Evolutionary conservation across 352 stramenopile genomes (phyloP), one percentile per base, ranked within the genome.

Genomic region (Phytophthora hibernalis): DNA sequence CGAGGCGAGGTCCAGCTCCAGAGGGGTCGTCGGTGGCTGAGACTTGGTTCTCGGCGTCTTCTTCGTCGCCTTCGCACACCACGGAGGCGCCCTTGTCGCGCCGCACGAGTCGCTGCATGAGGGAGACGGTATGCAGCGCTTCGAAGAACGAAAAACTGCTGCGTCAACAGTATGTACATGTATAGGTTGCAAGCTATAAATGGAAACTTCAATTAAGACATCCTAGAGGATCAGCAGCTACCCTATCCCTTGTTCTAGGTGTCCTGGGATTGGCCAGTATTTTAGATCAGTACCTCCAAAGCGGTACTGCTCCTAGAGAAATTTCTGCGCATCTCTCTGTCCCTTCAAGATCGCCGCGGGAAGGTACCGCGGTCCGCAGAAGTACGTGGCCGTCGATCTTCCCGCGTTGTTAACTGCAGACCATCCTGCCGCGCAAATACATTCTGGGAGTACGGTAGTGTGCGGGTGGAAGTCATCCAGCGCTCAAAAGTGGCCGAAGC

Each of bases 31-130:
- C 61, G 3, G 31, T 30, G 1, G 61, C 7, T 3, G 62, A 42
- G 2, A 66, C 65, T 2, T 62, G 59, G 15, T 64, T 31, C 10
- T 52, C 50, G 12, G 48, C 51, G 15, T 54, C 56, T 15, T 68
- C 59, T 5, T 73, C 66, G 2, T 79, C 71, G 20, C 55, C 54
- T 24, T 68, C 70, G 22, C 37, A 43, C 49, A 72, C 56, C 38
- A 72, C 55, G 15, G 31, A 21, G 5, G 44, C 51, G 22, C 47
- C 68, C 61, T 72, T 75, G 35, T 63, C 50, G 24, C 62, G 68
- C 51, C 61, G 68, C 26, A 72, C 37, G 28, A 75, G 62, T 52
- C 68, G 61, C 55, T 75, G 61, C 61, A 75, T 70, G 13, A 7
- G n/a, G n/a, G n/a, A 26, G 12, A 6, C 18, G 26, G 26, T 56